Evolutionary conservation across 192 early-diverging fungal genomes (phyloP), one percentile per base, ranked within the genome.

Genomic region (Mortierella hygrophila): DNA sequence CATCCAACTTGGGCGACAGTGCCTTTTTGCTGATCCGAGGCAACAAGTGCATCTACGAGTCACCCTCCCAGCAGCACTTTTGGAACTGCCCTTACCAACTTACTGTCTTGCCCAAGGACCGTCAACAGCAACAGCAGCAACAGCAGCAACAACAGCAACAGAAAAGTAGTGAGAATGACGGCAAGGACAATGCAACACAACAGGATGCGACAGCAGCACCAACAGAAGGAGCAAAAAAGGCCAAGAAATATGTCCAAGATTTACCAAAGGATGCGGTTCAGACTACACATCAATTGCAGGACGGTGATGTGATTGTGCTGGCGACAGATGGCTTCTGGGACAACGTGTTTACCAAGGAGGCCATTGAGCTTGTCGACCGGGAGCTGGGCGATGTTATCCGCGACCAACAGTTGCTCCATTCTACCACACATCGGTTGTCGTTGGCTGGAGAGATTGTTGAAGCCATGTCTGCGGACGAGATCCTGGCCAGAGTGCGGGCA

Each of bases 81-180:
- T 93, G 91, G 75, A 93, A 93, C 70, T 93, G 92, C 76, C 92
- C 92, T 70, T 93, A 92, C 86, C 92, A 93, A 76, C 83, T 93
- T 68, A 92, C 91, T 0, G 88, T 93, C 15, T 74, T 93, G 26
- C 92, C 92, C 10, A 88, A 88, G 5, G 76, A 78, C 57, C 88
- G 89, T 55, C 91, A 88, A 20, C 86, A 92, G 52, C 87, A 83
- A 37, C 80, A 81, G 41, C 63, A 74, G 52, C 87, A 83, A 37
- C 80, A 81, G 41, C 47, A 74, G 1, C 29, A 52, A 21, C 72
- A 60, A 44, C 70, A 21, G 46, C 69, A 46, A 9, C n/a, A 47
- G 46, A 26, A 35, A 57, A 20, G 63, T 23, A 44, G 37, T 38
- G 63, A 46, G 16, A 23, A 1, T 40, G 57, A 77, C 10, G 29